Percentiles rank a stretch among this genome's conserved stretches.
Conservation (phyloP, 2,329 filamentous ascomycete genomes). For the Coniochaeta sp. region DNA sequence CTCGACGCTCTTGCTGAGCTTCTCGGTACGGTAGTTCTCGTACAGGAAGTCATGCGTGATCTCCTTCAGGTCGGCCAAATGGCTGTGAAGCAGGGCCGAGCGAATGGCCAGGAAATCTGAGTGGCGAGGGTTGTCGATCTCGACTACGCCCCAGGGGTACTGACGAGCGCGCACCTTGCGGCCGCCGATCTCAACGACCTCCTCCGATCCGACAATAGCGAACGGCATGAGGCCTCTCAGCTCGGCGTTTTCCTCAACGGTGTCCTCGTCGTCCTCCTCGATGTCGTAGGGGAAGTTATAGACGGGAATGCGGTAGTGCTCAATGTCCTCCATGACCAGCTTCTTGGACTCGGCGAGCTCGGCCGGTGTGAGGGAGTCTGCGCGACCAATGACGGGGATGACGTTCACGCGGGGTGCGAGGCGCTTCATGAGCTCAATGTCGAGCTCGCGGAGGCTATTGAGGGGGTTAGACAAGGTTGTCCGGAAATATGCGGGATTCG, state of each 20-base stretch:
- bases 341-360: conserved; percentile 99
- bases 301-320: conserved; percentile 98
- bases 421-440: conserved; percentile 99
- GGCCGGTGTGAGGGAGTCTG: conserved; percentile 90
- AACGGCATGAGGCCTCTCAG: conserved; percentile 97
- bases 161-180: conserved; percentile 89
- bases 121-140: conserved; percentile 98
- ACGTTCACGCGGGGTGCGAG: conserved; percentile 97
- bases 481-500: too few relatives aligned
- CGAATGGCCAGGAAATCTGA: conserved; percentile 97
- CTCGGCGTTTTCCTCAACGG: conserved; percentile 97
- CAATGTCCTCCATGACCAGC: conserved; percentile 99
- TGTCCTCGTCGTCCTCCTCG: conserved; percentile 98
- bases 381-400: conserved; percentile 97
- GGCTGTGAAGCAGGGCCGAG: conserved; percentile 93
- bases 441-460: conserved; percentile 84
- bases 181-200: conserved; percentile 87
- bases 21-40: conserved; percentile 99
- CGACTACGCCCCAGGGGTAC: conserved; percentile 98
- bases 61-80: conserved; percentile 97
- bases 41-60: conserved; percentile 99
- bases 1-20: conserved; percentile 98
- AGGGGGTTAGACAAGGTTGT: conserved; percentile 14
- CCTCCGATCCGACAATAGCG: conserved; percentile 96
- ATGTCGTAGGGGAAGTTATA: conserved; percentile 99